Evolutionary conservation across 176 grass and related monocot species (phyloP), one percentile per base, ranked within the genome.

Genomic region (Aegilops sharonensis): DNA sequence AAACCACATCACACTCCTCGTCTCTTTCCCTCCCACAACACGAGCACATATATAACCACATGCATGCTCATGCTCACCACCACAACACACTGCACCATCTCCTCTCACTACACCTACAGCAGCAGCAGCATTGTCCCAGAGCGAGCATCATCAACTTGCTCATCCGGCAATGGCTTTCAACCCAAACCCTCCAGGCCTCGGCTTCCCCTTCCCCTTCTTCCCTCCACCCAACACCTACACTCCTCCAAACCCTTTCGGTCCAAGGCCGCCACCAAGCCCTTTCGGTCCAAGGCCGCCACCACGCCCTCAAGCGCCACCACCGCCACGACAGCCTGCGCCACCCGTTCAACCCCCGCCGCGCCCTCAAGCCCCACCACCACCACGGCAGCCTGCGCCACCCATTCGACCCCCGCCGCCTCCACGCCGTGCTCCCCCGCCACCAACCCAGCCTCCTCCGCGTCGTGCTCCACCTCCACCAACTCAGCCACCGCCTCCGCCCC

Each of bases 141-240:
- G 7, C 82, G 40, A 43, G 40, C 40, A 83, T 14, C 42, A 75
- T 30, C 72, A 52, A 27, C 25, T 18, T 52, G 43, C 43, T 75
- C 81, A 35, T 1, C 78, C 52, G 47, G 17, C 40, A 61, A 90
- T 90, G 87, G 84, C 91, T 80, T 90, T 77, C 81, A 84, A 85
- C 78, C 87, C 91, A 12, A 13, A 2, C 59, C 56, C 83, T 86
- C 90, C 78, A 35, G 85, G 74, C 59, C 30, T 78, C 17, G 85
- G 66, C 36, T 83, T 59, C 89, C 89, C 80, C 24, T 80, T 75
- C 77, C 91, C 77, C 20, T 89, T 84, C 79, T 80, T 85, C 82
- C 92, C 81, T 89, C 89, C 83, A 8, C 88, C 80, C 25, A 88
- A 85, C 79, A 86, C 83, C 1, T 85, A 83, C 24, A n/a, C 68